Percentiles rank a stretch among this genome's conserved stretches.
phyloP scores from a whole-genome alignment of 768 basidiomycete species.

The Leccinum variicolor region DNA sequence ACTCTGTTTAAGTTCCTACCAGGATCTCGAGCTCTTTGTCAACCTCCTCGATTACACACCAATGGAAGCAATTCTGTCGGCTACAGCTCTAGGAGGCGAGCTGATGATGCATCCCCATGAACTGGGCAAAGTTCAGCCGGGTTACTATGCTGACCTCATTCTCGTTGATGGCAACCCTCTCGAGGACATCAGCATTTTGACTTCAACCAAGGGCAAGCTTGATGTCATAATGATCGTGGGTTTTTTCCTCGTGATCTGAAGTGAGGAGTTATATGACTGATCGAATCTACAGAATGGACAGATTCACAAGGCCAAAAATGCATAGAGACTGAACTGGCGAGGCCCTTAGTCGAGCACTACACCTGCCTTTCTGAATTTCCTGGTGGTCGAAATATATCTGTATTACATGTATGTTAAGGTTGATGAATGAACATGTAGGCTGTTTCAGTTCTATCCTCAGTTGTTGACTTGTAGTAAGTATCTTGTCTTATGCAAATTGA shows the following conservation, averaged over 20 bases:
- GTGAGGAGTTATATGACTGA: not conserved
- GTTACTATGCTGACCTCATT: slow-evolving; percentile 36
- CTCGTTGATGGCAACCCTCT: slow-evolving; percentile 36
- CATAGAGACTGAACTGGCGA: not conserved
- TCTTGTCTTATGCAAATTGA: not conserved
- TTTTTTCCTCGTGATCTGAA: not conserved
- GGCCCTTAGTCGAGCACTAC: no score
- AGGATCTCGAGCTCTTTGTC: slow-evolving; percentile 37
- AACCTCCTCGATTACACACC: slow-evolving; percentile 33
- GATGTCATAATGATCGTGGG: slow-evolving; percentile 35
- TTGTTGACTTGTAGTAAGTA: no score
- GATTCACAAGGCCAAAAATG: slow-evolving; percentile 18
- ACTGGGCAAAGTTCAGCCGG: slow-evolving; percentile 35
- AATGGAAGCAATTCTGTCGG: slow-evolving; percentile 36
- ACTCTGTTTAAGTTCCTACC: slow-evolving; percentile 28
- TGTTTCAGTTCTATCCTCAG: not conserved
- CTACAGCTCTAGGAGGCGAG: slow-evolving; percentile 35
- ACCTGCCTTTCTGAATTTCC: not conserved
- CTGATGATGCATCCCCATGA: slow-evolving; percentile 35
- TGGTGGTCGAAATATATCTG: no score
- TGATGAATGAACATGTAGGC: not conserved
- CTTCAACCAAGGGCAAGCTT: slow-evolving; percentile 29
- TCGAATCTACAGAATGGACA: slow-evolving; percentile 19
- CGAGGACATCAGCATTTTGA: slow-evolving; percentile 33
- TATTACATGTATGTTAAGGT: no score